Conservation (phyloP, 1,139 yeast species). For the Suhomyces yuchorum region DNA sequence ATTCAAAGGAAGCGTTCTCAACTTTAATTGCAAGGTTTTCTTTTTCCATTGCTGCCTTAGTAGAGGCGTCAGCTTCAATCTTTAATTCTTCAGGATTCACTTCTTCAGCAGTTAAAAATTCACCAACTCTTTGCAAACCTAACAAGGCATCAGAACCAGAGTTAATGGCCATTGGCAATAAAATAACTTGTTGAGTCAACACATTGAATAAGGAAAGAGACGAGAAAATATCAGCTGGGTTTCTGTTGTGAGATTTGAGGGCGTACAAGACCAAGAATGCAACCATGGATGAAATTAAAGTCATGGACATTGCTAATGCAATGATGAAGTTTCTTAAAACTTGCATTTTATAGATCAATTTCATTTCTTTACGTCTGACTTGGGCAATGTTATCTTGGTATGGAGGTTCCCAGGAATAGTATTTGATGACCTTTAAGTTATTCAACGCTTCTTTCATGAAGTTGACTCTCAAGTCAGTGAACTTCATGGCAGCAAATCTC, state of each 20-base stretch:
- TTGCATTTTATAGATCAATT: slow-evolving; percentile 51
- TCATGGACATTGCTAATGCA: slow-evolving; percentile 60
- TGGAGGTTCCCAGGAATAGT: slow-evolving; percentile 69
- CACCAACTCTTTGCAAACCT: slow-evolving; percentile 62
- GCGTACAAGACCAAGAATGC: slow-evolving; percentile 73
- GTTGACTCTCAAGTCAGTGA: slow-evolving; percentile 61
- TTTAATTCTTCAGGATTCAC: slow-evolving; percentile 21
- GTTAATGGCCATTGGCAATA: slow-evolving; percentile 73
- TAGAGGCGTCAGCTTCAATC: slow-evolving; percentile 21
- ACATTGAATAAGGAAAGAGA: slow-evolving; percentile 75
- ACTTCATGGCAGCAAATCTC: slow-evolving; percentile 47
- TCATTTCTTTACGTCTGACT: slow-evolving; percentile 53
- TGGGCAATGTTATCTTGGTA: slow-evolving; percentile 49
- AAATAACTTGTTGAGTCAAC: slow-evolving; percentile 51
- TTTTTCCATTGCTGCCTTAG: slow-evolving; percentile 18
- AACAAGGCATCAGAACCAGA: slow-evolving; percentile 70
- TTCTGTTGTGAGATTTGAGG: slow-evolving; percentile 40
- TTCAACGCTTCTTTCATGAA: slow-evolving; percentile 64
- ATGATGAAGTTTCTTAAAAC: slow-evolving; percentile 58
- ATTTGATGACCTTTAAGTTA: slow-evolving; percentile 69
- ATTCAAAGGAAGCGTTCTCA: slow-evolving; percentile 51
- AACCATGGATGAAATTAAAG: slow-evolving; percentile 68
- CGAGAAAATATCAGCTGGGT: slow-evolving; percentile 76
- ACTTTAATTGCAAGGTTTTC: slow-evolving; percentile 18
- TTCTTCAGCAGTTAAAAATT: slow-evolving; percentile 44